These are phyloP conservation scores for Spencermartinsiella ligniputridi DNA, from an alignment of 1,139 yeast species.

Conservation along the genomic window DNA sequence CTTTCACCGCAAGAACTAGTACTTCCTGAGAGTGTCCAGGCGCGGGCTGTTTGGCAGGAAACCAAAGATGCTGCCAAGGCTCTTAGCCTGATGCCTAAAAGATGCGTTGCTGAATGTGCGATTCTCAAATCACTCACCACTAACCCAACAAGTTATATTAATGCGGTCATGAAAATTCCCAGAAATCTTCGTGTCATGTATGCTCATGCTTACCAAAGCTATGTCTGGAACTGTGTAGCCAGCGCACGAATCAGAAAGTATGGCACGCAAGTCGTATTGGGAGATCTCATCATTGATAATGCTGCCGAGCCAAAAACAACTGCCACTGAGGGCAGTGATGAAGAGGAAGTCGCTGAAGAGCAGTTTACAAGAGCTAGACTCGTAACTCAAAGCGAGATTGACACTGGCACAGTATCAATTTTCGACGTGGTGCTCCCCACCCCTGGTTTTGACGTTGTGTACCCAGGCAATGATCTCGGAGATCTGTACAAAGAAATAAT, in stretches of 20 bases:
- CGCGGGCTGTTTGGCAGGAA: slow-evolving; percentile 76
- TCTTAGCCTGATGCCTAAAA: slow-evolving; percentile 71
- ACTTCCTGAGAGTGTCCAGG: slow-evolving; percentile 75
- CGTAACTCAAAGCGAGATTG: slow-evolving; percentile 69
- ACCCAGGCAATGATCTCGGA: slow-evolving; percentile 68
- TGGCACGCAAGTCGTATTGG: slow-evolving; percentile 69
- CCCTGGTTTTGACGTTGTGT: slow-evolving; percentile 86
- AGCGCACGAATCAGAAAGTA: slow-evolving; percentile 68
- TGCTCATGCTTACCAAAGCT: slow-evolving; percentile 96
- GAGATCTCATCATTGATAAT: slow-evolving; percentile 68
- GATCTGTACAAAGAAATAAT: slow-evolving; percentile 67
- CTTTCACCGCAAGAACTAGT: slow-evolving; percentile 82
- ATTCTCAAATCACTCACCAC: slow-evolving; percentile 56
- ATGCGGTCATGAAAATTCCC: slow-evolving; percentile 88
- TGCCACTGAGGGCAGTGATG: slow-evolving; percentile 42
- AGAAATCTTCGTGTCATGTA: slow-evolving; percentile 91
- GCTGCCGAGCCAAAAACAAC: slow-evolving; percentile 9
- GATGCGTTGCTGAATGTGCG: slow-evolving; percentile 80
- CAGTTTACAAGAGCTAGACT: slow-evolving; percentile 60
- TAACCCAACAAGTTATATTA: slow-evolving; percentile 52
- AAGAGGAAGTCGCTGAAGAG: slow-evolving; percentile 52
- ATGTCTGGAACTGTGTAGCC: slow-evolving; percentile 86
- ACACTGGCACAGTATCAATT: slow-evolving; percentile 55
- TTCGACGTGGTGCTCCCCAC: slow-evolving; percentile 87
- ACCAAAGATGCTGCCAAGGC: slow-evolving; percentile 65